Base-by-base conservation (phyloP, 2,329 filamentous ascomycete genomes). In the Colletotrichum acutatum region DNA sequence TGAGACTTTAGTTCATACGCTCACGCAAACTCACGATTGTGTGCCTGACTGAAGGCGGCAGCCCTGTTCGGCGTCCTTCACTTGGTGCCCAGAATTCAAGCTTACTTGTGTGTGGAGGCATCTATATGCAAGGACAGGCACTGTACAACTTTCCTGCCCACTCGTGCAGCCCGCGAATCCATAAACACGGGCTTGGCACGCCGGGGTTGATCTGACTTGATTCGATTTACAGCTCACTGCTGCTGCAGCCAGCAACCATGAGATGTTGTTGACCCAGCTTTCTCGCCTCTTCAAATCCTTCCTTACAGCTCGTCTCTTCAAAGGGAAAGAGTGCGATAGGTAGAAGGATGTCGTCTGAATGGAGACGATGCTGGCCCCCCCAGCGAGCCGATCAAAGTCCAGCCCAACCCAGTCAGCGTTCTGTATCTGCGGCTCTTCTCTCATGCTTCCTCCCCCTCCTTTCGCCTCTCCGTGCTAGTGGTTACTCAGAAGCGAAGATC, bases 161-260 rank as follows among this genome's bases (percentile, higher is more conserved):
- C 66, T 70, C 66, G 62, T 66, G 66, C 60, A 66, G 70, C 66
- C 34, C 12, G 34, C 60, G 66, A 72, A 65, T 58, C 66, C 70
- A 66, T 61, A 26, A 66, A 72, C 66, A 72, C 70, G 66, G 70
- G 60, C 70, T 72, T 72, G 70, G 70, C 70, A 60, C 54, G 66
- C 67, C 70, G 61, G 66, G 60, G 70, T 65, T 70, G 60, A 42
- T 65, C 60, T 65, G 46, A 52, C 57, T 57, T 61, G 60, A 32
- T 70, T 65, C 60, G 70, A 70, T 72, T 70, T 37, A 65, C 66
- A 70, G 60, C 66, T 70, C 60, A 65, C 60, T 72, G 56, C 60
- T 72, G 66, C 70, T 66, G 70, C 56, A 57, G 56, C 32, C 66
- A 57, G 70, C 56, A 57, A 61, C 32, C 66, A 57, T 53, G 28